These are phyloP conservation scores for Fusarium tricinctum DNA, from an alignment of 2,329 filamentous ascomycete species.

Conservation along the genomic window DNA sequence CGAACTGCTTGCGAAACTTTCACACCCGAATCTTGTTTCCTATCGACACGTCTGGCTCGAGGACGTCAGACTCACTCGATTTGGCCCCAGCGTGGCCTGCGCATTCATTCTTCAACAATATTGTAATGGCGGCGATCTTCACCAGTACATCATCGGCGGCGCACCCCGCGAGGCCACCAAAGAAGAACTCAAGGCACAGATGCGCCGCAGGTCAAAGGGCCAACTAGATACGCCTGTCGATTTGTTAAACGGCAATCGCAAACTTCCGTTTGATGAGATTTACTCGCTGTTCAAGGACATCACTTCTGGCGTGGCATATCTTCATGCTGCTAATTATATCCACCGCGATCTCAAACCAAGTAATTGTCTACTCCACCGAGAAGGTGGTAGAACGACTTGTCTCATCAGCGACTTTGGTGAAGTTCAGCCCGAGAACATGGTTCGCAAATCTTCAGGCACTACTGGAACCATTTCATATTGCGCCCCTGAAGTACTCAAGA, in stretches of 20 bases:
- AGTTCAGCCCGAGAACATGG: conserved; percentile 85
- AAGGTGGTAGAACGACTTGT: conserved; percentile 78
- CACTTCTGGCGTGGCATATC: conserved; percentile 88
- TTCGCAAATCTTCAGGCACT: conserved; percentile 89
- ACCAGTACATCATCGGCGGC: conserved; percentile 85
- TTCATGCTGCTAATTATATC: conserved; percentile 93
- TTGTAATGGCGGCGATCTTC: conserved; percentile 92
- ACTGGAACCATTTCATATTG: conserved; percentile 99
- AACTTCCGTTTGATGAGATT: conserved; percentile 85
- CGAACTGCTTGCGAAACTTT: conserved; percentile 89
- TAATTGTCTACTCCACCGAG: conserved; percentile 90
- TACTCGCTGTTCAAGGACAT: conserved; percentile 98
- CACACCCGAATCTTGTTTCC: conserved; percentile 94
- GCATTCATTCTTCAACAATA: conserved; percentile 98
- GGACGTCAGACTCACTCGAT: conserved; percentile 84
- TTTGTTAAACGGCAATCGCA: conserved; percentile 58
- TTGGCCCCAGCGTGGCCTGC: conserved; percentile 92
- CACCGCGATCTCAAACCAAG: conserved; percentile 96
- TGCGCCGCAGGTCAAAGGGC: conserved; percentile 85
- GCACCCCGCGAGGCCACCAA: conserved; percentile 75
- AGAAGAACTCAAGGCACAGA: conserved; percentile 88
- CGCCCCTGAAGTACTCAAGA: conserved; percentile 89
- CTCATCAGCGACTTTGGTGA: conserved; percentile 98
- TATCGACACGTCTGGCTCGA: conserved; percentile 99
- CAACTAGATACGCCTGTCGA: conserved; percentile 74